Percentiles rank a stretch among this genome's conserved stretches.
phyloP scores from a whole-genome alignment of 2,329 filamentous ascomycete genomes.

The Paraconiothyrium brasiliense region DNA sequence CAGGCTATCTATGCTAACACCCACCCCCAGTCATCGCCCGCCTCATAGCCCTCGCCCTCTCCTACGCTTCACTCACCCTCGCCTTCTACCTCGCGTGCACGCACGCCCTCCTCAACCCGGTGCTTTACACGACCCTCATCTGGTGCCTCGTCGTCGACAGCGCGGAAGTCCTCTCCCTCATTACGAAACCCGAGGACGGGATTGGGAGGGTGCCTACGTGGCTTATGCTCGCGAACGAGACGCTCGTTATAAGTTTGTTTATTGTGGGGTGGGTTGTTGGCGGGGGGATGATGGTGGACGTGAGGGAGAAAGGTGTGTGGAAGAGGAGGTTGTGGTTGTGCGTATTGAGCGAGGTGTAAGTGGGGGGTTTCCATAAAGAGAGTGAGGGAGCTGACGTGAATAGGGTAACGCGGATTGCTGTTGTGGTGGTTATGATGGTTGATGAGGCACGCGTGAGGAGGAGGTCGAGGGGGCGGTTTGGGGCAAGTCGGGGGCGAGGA shows the following conservation, averaged over 20 bases:
- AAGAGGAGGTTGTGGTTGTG: not conserved
- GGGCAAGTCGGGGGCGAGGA: not conserved
- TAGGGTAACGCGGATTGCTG: not conserved
- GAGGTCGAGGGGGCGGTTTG: not conserved
- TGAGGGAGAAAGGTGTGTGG: not conserved
- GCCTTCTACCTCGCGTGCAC: conserved; percentile 10
- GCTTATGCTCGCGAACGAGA: not conserved
- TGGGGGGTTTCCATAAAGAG: not conserved
- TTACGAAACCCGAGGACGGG: conserved; percentile 7
- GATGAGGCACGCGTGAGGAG: not conserved
- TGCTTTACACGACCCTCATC: conserved; percentile 18
- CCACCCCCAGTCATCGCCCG: conserved; percentile 4
- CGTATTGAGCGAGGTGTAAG: not conserved
- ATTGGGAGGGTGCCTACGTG: conserved; percentile 4
- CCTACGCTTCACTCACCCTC: not conserved
- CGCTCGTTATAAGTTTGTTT: not conserved
- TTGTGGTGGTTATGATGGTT: not conserved
- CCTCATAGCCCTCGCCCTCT: conserved; percentile 1
- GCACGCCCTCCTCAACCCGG: not conserved
- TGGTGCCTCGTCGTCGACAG: conserved; percentile 21
- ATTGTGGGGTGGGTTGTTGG: not conserved
- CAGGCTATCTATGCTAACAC: not conserved
- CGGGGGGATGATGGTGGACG: not conserved
- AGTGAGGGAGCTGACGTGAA: not conserved
- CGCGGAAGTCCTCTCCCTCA: conserved; percentile 23